Evolutionary conservation across 1,284 basidiomycete species (phyloP).

Genomic region (Microbotryum silenes-acaulis): DNA sequence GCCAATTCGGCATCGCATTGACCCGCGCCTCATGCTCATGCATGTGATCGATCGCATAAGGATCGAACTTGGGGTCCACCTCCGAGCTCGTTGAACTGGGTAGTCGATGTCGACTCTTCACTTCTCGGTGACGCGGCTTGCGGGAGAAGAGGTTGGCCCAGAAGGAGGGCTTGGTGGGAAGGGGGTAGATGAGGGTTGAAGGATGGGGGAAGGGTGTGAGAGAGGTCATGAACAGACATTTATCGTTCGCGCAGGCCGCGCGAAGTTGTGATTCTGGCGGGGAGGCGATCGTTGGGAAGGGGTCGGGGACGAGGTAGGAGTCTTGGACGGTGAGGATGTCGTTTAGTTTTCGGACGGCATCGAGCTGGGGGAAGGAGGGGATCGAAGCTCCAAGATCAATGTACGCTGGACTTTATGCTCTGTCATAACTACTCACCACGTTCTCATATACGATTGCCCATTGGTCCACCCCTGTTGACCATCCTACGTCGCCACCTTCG

Average conservation of each 20-base stretch:
- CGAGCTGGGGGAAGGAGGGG: conserved; percentile 4
- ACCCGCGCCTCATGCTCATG: conserved; percentile 23
- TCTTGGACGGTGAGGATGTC: conserved; percentile 18
- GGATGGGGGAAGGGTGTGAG: conserved; percentile 28
- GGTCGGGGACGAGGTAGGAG: conserved; percentile 23
- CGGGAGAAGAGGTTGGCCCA: neutral
- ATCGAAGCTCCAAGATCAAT: neutral
- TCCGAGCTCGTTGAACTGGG: neutral
- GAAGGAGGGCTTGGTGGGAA: neutral
- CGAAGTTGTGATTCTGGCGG: conserved; percentile 23
- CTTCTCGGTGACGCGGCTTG: neutral
- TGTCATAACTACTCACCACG: conserved; percentile 3
- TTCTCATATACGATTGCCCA: conserved; percentile 17
- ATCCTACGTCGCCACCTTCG: conserved; percentile 24
- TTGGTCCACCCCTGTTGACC: conserved; percentile 21
- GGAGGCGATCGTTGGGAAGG: conserved; percentile 26
- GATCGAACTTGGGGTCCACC: conserved; percentile 14
- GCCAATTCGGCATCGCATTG: conserved; percentile 10
- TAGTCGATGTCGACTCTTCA: neutral
- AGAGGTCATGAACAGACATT: conserved; percentile 31
- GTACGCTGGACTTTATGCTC: neutral
- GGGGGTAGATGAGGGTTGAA: conserved; percentile 2
- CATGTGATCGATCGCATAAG: conserved; percentile 9
- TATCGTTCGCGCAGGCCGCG: conserved; percentile 30
- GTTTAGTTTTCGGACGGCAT: conserved; percentile 23